These are phyloP conservation scores for Kodamaea sp. DNA, from an alignment of 1,139 yeast genomes.

Conservation along the genomic window DNA sequence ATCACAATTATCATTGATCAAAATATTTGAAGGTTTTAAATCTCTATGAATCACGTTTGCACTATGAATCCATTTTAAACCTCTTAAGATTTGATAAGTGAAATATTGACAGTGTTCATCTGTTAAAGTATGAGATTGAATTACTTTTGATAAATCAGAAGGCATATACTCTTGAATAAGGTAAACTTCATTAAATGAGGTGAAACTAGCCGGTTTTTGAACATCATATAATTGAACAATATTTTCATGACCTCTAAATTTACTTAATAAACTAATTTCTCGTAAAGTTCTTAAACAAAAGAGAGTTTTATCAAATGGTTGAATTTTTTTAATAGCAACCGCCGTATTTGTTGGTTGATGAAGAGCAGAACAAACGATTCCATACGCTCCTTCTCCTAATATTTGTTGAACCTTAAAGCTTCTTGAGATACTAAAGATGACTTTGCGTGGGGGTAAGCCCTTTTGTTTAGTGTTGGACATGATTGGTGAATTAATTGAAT, in stretches of 20 bases:
- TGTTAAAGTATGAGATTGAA: slow-evolving; percentile 47
- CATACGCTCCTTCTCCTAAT: slow-evolving; percentile 47
- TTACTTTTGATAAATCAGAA: slow-evolving; percentile 59
- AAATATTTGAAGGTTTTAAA: slow-evolving; percentile 86
- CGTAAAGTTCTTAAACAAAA: slow-evolving; percentile 41
- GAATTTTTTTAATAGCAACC: slow-evolving; percentile 44
- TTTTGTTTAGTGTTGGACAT: not conserved
- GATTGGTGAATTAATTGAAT: not conserved
- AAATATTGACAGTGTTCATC: slow-evolving; percentile 71
- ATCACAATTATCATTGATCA: slow-evolving; percentile 94
- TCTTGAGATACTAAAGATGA: slow-evolving; percentile 21
- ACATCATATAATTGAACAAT: slow-evolving; percentile 37
- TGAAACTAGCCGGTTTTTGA: slow-evolving; percentile 33
- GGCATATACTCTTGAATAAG: slow-evolving; percentile 72
- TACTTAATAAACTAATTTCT: slow-evolving; percentile 35
- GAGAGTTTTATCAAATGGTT: slow-evolving; percentile 36
- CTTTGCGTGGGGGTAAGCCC: slow-evolving; percentile 8
- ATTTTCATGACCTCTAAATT: slow-evolving; percentile 40
- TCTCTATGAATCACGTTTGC: slow-evolving; percentile 98
- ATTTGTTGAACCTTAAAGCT: slow-evolving; percentile 40
- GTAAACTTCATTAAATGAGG: slow-evolving; percentile 59
- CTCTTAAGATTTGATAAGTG: slow-evolving; percentile 84
- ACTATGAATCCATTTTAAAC: slow-evolving; percentile 91
- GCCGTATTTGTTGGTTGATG: slow-evolving; percentile 36
- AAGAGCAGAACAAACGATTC: slow-evolving; percentile 40